phyloP scores from a whole-genome alignment of 164 flowering plant species.

The Vitis riparia region DNA sequence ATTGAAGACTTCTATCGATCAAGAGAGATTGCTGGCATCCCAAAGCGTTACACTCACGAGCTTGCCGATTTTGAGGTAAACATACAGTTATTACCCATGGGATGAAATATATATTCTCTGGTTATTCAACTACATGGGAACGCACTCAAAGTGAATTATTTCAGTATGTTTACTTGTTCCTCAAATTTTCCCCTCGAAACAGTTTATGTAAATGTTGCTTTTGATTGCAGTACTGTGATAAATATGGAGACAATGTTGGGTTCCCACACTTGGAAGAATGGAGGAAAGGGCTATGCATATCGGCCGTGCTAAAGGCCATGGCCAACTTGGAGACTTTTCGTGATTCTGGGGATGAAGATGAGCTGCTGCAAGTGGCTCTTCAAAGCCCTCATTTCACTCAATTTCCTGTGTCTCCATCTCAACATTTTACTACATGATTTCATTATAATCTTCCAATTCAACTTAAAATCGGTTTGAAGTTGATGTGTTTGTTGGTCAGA shows the following conservation, averaged over 20 bases:
- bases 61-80: constrained; percentile 70
- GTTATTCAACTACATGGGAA: no score
- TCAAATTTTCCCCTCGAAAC: no score
- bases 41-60: constrained; percentile 76
- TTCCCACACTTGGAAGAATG: constrained; percentile 79
- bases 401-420: background rate
- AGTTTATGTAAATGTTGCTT: background rate
- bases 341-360: constrained; percentile 62
- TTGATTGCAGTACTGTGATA: constrained; percentile 70
- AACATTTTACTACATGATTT: constrained; percentile 6
- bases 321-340: constrained; percentile 67
- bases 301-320: constrained; percentile 45
- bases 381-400: constrained; percentile 72
- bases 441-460: background rate
- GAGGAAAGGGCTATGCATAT: constrained; percentile 68
- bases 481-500: no score
- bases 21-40: constrained; percentile 66
- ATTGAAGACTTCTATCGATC: constrained; percentile 67
- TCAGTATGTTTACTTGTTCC: no score
- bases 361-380: constrained; percentile 62
- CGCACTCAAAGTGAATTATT: no score
- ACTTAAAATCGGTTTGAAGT: no score
- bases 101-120: background rate
- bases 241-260: constrained; percentile 62
- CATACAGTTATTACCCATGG: background rate